Evolutionary conservation across 169 alveolate species (phyloP).

Genomic region (Plasmodium billcollinsi): DNA sequence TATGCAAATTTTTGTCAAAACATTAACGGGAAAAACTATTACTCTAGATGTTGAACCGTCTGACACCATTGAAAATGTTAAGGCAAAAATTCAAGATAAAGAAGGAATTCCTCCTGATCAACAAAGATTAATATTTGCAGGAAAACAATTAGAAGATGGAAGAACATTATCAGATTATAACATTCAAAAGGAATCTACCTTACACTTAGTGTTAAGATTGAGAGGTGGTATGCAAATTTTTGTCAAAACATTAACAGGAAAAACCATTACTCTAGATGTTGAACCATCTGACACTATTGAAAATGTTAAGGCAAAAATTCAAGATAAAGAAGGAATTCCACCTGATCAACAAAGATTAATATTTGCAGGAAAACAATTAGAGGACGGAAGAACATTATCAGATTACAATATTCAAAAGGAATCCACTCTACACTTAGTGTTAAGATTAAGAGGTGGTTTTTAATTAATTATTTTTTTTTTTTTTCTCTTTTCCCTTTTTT

Average conservation of each 20-base stretch:
- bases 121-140: slow-evolving; percentile 99
- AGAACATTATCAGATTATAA: slow-evolving; percentile 99
- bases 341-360: no score
- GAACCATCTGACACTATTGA: slow-evolving; percentile 98
- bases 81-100: slow-evolving; percentile 97
- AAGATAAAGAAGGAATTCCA: slow-evolving; percentile 99
- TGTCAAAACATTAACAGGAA: slow-evolving; percentile 86
- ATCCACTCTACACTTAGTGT: slow-evolving; percentile 97
- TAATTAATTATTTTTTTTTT: slow-evolving; percentile 17
- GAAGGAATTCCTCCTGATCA: slow-evolving; percentile 99
- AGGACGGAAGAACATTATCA: slow-evolving; percentile 98
- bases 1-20: no score
- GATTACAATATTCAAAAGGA: slow-evolving; percentile 99
- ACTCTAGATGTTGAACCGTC: slow-evolving; percentile 97
- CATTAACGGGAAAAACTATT: slow-evolving; percentile 95
- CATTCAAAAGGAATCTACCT: slow-evolving; percentile 97
- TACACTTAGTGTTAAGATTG: slow-evolving; percentile 93
- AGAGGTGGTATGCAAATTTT: slow-evolving; percentile 88
- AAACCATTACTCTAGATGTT: slow-evolving; percentile 96
- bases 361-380: slow-evolving; percentile 99
- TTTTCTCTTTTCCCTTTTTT: slow-evolving; percentile 1
- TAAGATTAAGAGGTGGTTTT: slow-evolving; percentile 81
- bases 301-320: slow-evolving; percentile 97
- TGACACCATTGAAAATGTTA: slow-evolving; percentile 98
- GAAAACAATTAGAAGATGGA: slow-evolving; percentile 99